Evolutionary conservation across 306 rosid species (phyloP).

Genomic region (Hippophae tibetana): DNA sequence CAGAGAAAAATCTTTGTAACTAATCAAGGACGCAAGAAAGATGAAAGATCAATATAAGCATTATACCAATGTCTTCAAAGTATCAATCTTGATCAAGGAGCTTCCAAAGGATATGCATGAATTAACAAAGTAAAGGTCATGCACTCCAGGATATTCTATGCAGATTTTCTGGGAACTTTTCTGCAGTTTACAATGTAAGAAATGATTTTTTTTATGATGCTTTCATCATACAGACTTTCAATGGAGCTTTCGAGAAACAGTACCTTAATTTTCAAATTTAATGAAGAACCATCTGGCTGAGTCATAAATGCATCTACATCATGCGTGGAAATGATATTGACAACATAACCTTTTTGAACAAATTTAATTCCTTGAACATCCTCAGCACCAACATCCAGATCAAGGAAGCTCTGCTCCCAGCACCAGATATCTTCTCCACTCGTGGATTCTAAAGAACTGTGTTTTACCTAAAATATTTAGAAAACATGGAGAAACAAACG

Average conservation of each 20-base stretch:
- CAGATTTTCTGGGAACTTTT: slow-evolving; percentile 85
- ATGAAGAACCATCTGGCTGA: slow-evolving; percentile 56
- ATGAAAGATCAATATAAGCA: slow-evolving; percentile 8
- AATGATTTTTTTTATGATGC: slow-evolving; percentile 17
- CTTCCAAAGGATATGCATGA: slow-evolving; percentile 90
- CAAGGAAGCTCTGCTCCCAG: slow-evolving; percentile 71
- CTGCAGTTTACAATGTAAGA: slow-evolving; percentile 48
- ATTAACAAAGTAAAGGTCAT: slow-evolving; percentile 66
- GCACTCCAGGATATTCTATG: slow-evolving; percentile 76
- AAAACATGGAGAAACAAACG: slow-evolving; percentile 1
- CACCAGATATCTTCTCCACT: slow-evolving; percentile 75
- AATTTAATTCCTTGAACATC: slow-evolving; percentile 61
- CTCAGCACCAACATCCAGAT: slow-evolving; percentile 68
- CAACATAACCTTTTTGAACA: slow-evolving; percentile 86
- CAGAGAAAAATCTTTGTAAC: slow-evolving; percentile 6
- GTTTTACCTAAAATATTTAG: slow-evolving; percentile 51
- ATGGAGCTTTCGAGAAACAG: slow-evolving; percentile 8
- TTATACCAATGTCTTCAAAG: slow-evolving; percentile 55
- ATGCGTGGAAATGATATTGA: slow-evolving; percentile 72
- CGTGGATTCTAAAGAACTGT: slow-evolving; percentile 33
- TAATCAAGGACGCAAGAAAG: slow-evolving; percentile 2
- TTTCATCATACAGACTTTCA: slow-evolving; percentile 10
- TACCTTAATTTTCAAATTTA: slow-evolving; percentile 69
- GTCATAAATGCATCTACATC: slow-evolving; percentile 68
- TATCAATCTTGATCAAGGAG: slow-evolving; percentile 61